Base-by-base conservation (phyloP, 73 alveolate genomes). In the Blepharisma stoltei region DNA sequence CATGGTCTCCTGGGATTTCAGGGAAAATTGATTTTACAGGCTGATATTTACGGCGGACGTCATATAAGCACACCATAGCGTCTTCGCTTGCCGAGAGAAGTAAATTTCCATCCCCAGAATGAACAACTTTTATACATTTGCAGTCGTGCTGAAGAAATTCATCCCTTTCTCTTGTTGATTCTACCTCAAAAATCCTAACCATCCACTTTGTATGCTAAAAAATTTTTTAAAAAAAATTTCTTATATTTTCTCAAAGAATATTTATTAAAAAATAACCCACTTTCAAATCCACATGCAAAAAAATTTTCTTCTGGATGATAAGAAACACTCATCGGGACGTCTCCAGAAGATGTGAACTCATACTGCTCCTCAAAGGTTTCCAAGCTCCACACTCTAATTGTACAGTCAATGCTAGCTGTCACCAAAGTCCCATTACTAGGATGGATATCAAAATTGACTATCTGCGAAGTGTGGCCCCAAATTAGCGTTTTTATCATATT, bases 391-490 rank as follows among this genome's bases (percentile, higher is more conserved):
- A 88, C 77, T 76, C 95, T 71, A 7, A 88, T 83, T 6, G 95
- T 88, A 55, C 81, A 76, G 70, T 88, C 95, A 37, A 68, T 81
- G 54, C 88, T 70, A 14, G 88, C 88, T 32, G 95, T 83, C 14
- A 88, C 76, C 6, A 88, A 67, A 38, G 67, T 45, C 49, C 81
- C 86, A 54, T 65, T 76, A 1, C 41, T 55, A 4, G 41, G 47
- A 48, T 88, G 91, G 71, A 70, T 79, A 70, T 85, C 92, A 69
- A 87, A 78, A 27, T 69, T n/a, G 18, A 84, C 67, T 6, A 93
- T 79, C 32, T 83, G 68, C 60, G 81, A 86, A 49, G 97, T 89
- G 53, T 93, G 98, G 2, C 97, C 85, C 88, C 98, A 87, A 37
- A 93, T 78, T 23, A 93, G 67, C 5, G 98, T 93, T 70, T 88